phyloP scores from a whole-genome alignment of 1,139 yeast species.

The Komagataea norvegica region DNA sequence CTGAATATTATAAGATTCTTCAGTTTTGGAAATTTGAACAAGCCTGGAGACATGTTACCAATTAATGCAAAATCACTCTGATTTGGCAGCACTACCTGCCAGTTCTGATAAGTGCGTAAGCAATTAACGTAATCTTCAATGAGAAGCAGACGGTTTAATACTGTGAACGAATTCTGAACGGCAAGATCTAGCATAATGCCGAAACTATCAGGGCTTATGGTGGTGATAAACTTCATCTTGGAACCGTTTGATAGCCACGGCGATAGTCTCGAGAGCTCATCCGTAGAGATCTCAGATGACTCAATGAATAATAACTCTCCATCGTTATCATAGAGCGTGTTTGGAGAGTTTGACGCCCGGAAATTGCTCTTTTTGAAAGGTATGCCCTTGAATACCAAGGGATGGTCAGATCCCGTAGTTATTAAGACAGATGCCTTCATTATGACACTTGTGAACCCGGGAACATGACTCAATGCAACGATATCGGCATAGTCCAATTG shows the following conservation, averaged over 20 bases:
- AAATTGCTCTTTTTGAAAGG: background rate
- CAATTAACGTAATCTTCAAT: too few species aligned
- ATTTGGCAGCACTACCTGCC: too few species aligned
- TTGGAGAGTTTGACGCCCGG: background rate
- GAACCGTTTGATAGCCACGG: background rate
- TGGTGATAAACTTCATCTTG: background rate
- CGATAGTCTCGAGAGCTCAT: background rate
- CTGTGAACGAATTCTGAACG: too few species aligned
- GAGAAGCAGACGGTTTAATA: too few species aligned
- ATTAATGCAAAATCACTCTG: too few species aligned
- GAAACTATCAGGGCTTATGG: too few species aligned
- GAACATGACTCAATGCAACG: background rate
- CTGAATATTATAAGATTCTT: too few species aligned
- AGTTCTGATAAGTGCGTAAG: too few species aligned
- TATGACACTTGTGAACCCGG: background rate
- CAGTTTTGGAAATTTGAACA: too few species aligned
- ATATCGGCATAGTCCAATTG: background rate
- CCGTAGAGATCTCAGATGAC: background rate
- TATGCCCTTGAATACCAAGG: background rate
- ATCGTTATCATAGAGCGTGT: background rate
- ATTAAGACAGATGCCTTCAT: background rate
- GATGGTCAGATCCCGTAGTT: background rate
- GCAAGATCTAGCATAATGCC: too few species aligned
- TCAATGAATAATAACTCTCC: background rate
- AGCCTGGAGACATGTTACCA: too few species aligned